Conservation (phyloP, 257 asterid species). For the Nicotiana sylvestris region DNA sequence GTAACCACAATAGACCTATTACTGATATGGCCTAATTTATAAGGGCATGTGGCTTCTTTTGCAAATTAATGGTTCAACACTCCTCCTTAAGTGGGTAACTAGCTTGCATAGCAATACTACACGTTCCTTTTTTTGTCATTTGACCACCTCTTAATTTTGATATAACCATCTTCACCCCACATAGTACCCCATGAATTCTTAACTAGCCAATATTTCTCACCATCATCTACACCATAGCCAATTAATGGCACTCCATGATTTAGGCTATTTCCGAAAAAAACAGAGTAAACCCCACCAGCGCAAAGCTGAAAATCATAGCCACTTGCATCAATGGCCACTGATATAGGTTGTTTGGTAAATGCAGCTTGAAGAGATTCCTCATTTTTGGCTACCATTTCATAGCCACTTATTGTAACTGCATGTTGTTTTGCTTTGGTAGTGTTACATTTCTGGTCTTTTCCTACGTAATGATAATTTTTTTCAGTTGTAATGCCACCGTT, state of each 20-base stretch:
- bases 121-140: slow-evolving; percentile 25
- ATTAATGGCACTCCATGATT: slow-evolving; percentile 54
- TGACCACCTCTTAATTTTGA: slow-evolving; percentile 38
- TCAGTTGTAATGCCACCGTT: slow-evolving; percentile 50
- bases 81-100: slow-evolving; percentile 45
- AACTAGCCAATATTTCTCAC: slow-evolving; percentile 52
- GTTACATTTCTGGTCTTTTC: slow-evolving; percentile 32
- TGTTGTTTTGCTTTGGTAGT: slow-evolving; percentile 3
- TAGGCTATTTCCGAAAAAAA: slow-evolving; percentile 34
- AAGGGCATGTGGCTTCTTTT: neutral
- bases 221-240: slow-evolving; percentile 46
- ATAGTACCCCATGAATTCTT: slow-evolving; percentile 65
- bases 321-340: slow-evolving; percentile 56
- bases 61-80: neutral
- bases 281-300: slow-evolving; percentile 45
- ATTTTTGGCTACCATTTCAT: slow-evolving; percentile 27
- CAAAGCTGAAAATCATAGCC: slow-evolving; percentile 42
- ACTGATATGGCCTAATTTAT: too few relatives aligned
- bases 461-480: slow-evolving; percentile 42
- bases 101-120: slow-evolving; percentile 51
- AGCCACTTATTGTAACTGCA: slow-evolving; percentile 45
- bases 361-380: slow-evolving; percentile 47
- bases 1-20: neutral
- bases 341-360: slow-evolving; percentile 54
- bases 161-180: slow-evolving; percentile 64